These are phyloP conservation scores for Populus hybrid DNA, from an alignment of 441 rosid genomes.

Conservation along the genomic window DNA sequence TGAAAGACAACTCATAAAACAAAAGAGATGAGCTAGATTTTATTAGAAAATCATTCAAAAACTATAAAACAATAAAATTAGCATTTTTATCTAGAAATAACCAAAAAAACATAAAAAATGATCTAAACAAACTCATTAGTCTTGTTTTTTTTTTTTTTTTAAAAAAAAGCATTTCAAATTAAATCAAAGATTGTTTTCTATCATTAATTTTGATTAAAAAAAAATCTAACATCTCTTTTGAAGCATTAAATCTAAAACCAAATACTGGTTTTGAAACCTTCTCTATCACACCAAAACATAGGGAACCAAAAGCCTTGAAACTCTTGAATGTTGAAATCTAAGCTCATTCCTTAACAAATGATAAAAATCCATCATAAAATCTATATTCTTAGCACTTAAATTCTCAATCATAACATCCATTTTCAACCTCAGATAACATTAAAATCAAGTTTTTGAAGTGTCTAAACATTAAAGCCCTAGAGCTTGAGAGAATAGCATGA, in stretches of 20 bases:
- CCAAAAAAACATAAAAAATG: background rate
- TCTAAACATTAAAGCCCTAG: slow-evolving; percentile 44
- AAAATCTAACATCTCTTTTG: slow-evolving; percentile 48
- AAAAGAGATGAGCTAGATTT: slow-evolving; percentile 62
- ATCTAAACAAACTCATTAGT: slow-evolving; percentile 1
- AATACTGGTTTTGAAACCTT: slow-evolving; percentile 45
- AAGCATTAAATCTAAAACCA: slow-evolving; percentile 42
- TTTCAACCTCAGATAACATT: slow-evolving; percentile 35
- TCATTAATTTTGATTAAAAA: background rate
- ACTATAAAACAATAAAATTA: slow-evolving; percentile 34
- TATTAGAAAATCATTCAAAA: slow-evolving; percentile 41
- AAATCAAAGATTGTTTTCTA: background rate
- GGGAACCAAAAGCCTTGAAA: slow-evolving; percentile 45
- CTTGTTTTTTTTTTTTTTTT: background rate
- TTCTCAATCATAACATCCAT: slow-evolving; percentile 40
- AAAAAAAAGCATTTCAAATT: no score
- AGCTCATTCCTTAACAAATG: slow-evolving; percentile 43
- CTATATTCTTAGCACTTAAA: slow-evolving; percentile 41
- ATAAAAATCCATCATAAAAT: slow-evolving; percentile 47
- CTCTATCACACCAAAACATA: slow-evolving; percentile 46
- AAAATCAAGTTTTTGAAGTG: slow-evolving; percentile 31
- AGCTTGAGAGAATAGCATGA: slow-evolving; percentile 33
- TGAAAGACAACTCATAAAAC: slow-evolving; percentile 49
- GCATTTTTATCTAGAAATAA: slow-evolving; percentile 17
- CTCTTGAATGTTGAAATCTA: slow-evolving; percentile 48